phyloP scores from a whole-genome alignment of 164 flowering plant genomes.

The Piper longum region DNA sequence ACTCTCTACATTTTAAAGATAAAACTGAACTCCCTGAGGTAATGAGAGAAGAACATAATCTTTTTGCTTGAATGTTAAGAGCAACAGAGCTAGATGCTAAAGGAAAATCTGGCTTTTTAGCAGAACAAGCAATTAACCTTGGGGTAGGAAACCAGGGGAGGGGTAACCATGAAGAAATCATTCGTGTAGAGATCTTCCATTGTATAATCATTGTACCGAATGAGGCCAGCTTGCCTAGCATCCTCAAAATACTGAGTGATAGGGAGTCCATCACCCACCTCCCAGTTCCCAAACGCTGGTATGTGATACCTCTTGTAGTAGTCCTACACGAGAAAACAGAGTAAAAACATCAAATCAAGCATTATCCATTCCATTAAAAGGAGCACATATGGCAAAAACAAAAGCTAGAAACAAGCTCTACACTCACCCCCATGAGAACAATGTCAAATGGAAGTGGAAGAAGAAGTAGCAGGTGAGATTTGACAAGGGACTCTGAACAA shows the following conservation, averaged over 20 bases:
- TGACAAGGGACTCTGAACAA: neutral
- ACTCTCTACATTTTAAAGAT: too few species aligned
- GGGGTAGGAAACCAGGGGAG: slow-evolving; percentile 37
- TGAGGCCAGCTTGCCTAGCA: slow-evolving; percentile 45
- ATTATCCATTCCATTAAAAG: neutral
- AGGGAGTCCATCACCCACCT: slow-evolving; percentile 35
- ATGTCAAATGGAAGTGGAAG: neutral
- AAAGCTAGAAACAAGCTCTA: neutral
- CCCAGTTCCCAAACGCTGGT: slow-evolving; percentile 71
- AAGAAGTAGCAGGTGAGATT: neutral
- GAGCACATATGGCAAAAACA: neutral
- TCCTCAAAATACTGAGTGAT: slow-evolving; percentile 65
- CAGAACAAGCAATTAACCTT: slow-evolving; percentile 19
- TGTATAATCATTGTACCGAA: slow-evolving; percentile 27
- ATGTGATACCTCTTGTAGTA: slow-evolving; percentile 22
- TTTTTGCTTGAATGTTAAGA: too few species aligned
- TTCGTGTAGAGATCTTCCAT: slow-evolving; percentile 18
- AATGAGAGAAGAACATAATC: too few species aligned
- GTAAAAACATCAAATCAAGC: neutral
- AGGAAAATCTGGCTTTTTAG: neutral
- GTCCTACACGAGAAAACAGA: slow-evolving; percentile 10
- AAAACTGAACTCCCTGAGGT: too few species aligned
- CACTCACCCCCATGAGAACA: neutral
- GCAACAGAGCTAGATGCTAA: neutral
- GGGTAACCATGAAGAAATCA: slow-evolving; percentile 26